These are phyloP conservation scores for Ustilago tritici DNA, from an alignment of 1,284 basidiomycete species.

Conservation along the genomic window DNA sequence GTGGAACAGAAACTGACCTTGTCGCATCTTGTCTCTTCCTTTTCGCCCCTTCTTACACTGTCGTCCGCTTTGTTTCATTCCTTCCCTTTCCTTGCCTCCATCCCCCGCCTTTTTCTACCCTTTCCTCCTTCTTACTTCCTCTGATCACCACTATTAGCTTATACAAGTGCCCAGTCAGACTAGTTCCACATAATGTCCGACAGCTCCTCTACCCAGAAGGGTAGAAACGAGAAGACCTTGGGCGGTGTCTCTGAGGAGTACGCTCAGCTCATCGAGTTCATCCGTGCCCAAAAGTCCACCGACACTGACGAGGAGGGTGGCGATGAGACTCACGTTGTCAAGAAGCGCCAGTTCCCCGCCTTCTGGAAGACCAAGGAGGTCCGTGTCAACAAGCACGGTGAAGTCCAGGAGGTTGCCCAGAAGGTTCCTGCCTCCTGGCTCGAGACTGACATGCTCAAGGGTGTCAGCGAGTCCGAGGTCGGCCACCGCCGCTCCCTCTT, in stretches of 20 bases:
- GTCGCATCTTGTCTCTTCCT: neutral
- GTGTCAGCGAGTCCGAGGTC: conserved; percentile 71
- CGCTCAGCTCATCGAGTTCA: conserved; percentile 64
- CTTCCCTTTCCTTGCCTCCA: neutral
- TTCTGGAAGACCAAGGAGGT: conserved; percentile 68
- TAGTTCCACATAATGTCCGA: conserved; percentile 45
- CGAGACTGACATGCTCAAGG: conserved; percentile 72
- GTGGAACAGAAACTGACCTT: neutral
- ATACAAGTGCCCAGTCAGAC: conserved; percentile 2
- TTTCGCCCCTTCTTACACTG: neutral
- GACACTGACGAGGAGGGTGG: conserved; percentile 56
- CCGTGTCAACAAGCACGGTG: conserved; percentile 69
- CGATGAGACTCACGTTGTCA: conserved; percentile 62
- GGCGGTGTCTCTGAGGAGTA: conserved; percentile 65
- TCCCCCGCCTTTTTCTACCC: neutral
- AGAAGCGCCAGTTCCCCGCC: conserved; percentile 63
- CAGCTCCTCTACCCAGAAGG: conserved; percentile 56
- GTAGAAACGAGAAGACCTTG: conserved; percentile 47
- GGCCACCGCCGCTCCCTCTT: conserved; percentile 67
- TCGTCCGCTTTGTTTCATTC: neutral
- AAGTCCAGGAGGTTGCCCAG: conserved; percentile 64
- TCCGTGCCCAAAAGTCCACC: conserved; percentile 61
- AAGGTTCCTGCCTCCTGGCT: conserved; percentile 70
- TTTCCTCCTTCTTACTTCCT: neutral
- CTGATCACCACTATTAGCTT: conserved; percentile 5